Conservation (phyloP, 2,329 filamentous ascomycete genomes). For the Clarireedia sp. region DNA sequence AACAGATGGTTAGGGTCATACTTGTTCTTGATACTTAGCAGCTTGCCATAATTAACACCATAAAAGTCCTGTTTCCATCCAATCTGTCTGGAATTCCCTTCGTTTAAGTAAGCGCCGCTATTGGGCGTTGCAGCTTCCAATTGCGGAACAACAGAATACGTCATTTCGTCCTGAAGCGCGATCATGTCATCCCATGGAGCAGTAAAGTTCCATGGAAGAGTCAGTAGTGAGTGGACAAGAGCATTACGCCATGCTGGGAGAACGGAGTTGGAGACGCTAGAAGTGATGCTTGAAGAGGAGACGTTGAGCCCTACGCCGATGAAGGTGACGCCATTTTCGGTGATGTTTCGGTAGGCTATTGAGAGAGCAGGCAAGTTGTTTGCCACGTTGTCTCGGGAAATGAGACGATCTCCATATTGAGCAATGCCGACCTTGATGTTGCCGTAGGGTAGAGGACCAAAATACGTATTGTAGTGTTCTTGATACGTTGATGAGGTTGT, state of each 20-base stretch:
- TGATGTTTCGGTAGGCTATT: slow-evolving; percentile 28
- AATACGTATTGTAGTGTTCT: slow-evolving; percentile 29
- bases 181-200: slow-evolving; percentile 26
- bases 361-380: slow-evolving; percentile 19
- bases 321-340: slow-evolving; percentile 26
- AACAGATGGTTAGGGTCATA: slow-evolving; percentile 42
- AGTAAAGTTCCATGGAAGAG: slow-evolving; percentile 30
- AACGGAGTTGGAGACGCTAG: slow-evolving; percentile 30
- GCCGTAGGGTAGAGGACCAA: slow-evolving; percentile 25
- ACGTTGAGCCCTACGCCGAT: slow-evolving; percentile 31
- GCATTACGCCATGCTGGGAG: slow-evolving; percentile 36
- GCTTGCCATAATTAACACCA: slow-evolving; percentile 36
- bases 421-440: slow-evolving; percentile 22
- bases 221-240: slow-evolving; percentile 29
- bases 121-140: slow-evolving; percentile 35
- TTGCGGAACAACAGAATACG: slow-evolving; percentile 27
- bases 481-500: slow-evolving; percentile 19
- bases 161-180: slow-evolving; percentile 26
- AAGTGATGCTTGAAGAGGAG: slow-evolving; percentile 9
- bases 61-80: slow-evolving; percentile 39
- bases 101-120: slow-evolving; percentile 42
- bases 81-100: slow-evolving; percentile 40
- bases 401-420: slow-evolving; percentile 34
- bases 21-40: slow-evolving; percentile 40
- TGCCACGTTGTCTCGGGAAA: slow-evolving; percentile 32